Evolutionary conservation across 2,329 filamentous ascomycete genomes (phyloP).

Genomic region (Alternaria ethzedia): DNA sequence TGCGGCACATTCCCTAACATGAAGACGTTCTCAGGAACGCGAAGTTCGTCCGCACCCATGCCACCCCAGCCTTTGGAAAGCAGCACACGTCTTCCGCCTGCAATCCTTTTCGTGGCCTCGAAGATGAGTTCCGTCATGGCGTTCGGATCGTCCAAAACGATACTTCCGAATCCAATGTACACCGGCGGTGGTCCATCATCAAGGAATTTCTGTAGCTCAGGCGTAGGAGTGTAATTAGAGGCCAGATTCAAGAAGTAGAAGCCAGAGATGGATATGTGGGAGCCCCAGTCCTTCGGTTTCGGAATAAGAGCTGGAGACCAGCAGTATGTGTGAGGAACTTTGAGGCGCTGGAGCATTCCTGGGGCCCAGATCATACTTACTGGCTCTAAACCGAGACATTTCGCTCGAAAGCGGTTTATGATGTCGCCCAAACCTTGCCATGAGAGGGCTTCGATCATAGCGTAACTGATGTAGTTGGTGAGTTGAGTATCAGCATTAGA

Average conservation of each 20-base stretch:
- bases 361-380: slow-evolving; percentile 49
- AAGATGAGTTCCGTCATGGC: slow-evolving; percentile 55
- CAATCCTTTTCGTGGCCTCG: slow-evolving; percentile 49
- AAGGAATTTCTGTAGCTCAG: slow-evolving; percentile 54
- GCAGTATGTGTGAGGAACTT: slow-evolving; percentile 54
- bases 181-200: slow-evolving; percentile 57
- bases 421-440: slow-evolving; percentile 59
- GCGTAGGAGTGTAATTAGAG: slow-evolving; percentile 49
- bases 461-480: slow-evolving; percentile 55
- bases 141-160: slow-evolving; percentile 60
- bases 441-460: slow-evolving; percentile 55
- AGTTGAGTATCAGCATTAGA: slow-evolving; percentile 37
- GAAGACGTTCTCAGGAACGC: slow-evolving; percentile 53
- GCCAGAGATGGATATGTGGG: slow-evolving; percentile 47
- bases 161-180: slow-evolving; percentile 65
- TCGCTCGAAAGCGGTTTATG: slow-evolving; percentile 52
- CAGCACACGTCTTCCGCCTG: slow-evolving; percentile 52
- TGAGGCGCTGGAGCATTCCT: slow-evolving; percentile 42
- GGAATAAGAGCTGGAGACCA: slow-evolving; percentile 50
- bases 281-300: slow-evolving; percentile 23
- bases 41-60: neutral
- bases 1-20: slow-evolving; percentile 74
- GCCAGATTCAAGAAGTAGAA: slow-evolving; percentile 53
- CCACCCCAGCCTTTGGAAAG: slow-evolving; percentile 55
- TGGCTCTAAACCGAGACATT: slow-evolving; percentile 49